Percentiles rank a stretch among this genome's conserved stretches.
These are phyloP conservation scores for Pseudomassariella vexata DNA, from an alignment of 2,329 filamentous ascomycete species.

Conservation along the genomic window DNA sequence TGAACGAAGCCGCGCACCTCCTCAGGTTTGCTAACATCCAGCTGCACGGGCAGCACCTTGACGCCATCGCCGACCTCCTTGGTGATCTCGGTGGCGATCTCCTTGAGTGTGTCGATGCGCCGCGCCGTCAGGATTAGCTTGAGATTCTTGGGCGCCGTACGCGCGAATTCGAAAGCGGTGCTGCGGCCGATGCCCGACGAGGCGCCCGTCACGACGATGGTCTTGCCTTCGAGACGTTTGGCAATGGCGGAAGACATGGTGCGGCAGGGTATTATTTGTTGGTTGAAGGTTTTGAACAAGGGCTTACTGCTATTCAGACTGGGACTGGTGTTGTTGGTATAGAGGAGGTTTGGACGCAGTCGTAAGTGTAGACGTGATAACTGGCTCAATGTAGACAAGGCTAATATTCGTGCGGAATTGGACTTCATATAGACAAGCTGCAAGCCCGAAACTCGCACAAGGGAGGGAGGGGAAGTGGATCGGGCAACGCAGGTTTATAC, in stretches of 20 bases:
- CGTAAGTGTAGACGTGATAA: too few relatives aligned
- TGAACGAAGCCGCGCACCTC: conserved; percentile 69
- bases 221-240: conserved; percentile 89
- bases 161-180: conserved; percentile 87
- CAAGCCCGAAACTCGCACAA: too few relatives aligned
- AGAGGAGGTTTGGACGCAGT: too few relatives aligned
- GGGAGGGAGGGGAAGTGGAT: too few relatives aligned
- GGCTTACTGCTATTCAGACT: neutral
- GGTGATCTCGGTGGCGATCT: conserved; percentile 71
- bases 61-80: conserved; percentile 74
- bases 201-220: conserved; percentile 84
- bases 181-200: conserved; percentile 84
- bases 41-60: conserved; percentile 72
- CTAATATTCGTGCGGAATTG: too few relatives aligned
- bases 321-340: neutral
- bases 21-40: conserved; percentile 79
- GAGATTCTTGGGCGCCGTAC: conserved; percentile 70
- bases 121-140: conserved; percentile 87
- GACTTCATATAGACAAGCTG: too few relatives aligned
- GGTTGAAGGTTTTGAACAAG: too few relatives aligned
- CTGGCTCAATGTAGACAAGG: too few relatives aligned
- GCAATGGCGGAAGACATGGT: conserved; percentile 55
- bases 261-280: too few relatives aligned
- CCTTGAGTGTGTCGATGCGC: conserved; percentile 68
- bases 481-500: too few relatives aligned